These are phyloP conservation scores for Neurospora tetrasperma DNA, from an alignment of 495 filamentous ascomycete genomes.

Conservation along the genomic window DNA sequence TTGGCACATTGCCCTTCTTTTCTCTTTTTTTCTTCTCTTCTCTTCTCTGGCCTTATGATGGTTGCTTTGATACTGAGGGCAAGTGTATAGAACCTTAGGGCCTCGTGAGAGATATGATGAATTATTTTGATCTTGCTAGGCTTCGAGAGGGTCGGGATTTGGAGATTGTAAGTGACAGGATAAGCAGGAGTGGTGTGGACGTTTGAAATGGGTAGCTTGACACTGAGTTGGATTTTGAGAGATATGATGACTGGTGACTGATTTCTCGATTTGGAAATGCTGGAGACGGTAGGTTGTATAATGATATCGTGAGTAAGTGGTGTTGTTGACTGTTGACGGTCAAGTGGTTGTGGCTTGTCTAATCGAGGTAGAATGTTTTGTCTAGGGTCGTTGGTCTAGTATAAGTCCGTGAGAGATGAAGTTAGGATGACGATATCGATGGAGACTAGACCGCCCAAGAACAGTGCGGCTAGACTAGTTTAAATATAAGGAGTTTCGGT, in stretches of 20 bases:
- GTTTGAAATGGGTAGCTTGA: too few relatives aligned
- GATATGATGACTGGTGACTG: neutral
- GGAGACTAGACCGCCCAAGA: neutral
- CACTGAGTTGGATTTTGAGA: neutral
- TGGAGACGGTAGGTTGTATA: neutral
- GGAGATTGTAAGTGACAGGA: neutral
- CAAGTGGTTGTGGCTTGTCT: neutral
- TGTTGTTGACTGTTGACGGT: neutral
- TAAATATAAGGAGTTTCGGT: neutral
- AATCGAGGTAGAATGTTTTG: neutral
- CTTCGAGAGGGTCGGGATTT: neutral
- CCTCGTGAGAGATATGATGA: neutral
- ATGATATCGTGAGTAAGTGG: neutral
- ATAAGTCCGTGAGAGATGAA: neutral
- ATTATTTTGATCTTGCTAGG: neutral
- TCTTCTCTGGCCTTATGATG: neutral
- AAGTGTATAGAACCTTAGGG: neutral
- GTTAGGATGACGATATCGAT: neutral
- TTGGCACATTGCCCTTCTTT: slow-evolving; percentile 19
- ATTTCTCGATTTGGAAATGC: neutral
- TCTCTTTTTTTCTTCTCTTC: too few relatives aligned
- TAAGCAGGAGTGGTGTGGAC: too few relatives aligned
- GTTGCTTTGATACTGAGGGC: neutral
- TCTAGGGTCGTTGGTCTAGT: neutral
- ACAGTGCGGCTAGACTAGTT: neutral